Base-by-base conservation (phyloP, 129 eudicot species). In the Scalesia atractyloides region DNA sequence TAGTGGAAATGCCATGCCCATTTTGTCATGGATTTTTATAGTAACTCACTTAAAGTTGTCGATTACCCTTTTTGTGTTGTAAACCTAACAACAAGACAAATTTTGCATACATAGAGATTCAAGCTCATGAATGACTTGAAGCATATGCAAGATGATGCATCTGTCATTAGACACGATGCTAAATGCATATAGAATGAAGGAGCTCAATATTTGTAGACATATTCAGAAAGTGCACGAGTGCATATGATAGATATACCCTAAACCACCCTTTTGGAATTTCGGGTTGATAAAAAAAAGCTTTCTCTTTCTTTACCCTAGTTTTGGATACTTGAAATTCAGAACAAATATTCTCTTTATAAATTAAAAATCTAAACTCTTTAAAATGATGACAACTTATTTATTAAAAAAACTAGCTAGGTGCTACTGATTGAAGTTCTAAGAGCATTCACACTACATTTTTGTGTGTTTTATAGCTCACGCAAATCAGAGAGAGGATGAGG, bases 111-210 rank as follows among this genome's bases (percentile, higher is more conserved):
- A 34, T 19, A 47, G n/a, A 19, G 56, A 69, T 50, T 62, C 30
- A 77, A 33, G 50, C 54, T 33, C 64, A 9, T 52, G 20, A 69
- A 61, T 49, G 63, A 69, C 75, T 26, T 75, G 19, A 26, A 57
- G 51, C 14, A 54, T 66, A 66, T 76, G 80, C 69, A 76, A 67
- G 68, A 64, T 64, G 39, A 51, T 51, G 18, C 64, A 64, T 64
- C 41, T 2, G 41, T 64, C 72, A 64, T 36, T 64, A 17, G 14
- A 9, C 46, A 64, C 13, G 72, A 74, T 49, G 24, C 53, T 63
- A 73, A 62, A 19, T 54, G 15, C 22, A 50, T 59, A 30, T 1
- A 49, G 33, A 14, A 58, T 0, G 43, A 17, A 69, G 4, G 49
- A 9, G n/a, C 48, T 69, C 24, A 17, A 16, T 33, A 49, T 49